phyloP scores from a whole-genome alignment of 2,329 filamentous ascomycete species.

The Aspergillus felis region DNA sequence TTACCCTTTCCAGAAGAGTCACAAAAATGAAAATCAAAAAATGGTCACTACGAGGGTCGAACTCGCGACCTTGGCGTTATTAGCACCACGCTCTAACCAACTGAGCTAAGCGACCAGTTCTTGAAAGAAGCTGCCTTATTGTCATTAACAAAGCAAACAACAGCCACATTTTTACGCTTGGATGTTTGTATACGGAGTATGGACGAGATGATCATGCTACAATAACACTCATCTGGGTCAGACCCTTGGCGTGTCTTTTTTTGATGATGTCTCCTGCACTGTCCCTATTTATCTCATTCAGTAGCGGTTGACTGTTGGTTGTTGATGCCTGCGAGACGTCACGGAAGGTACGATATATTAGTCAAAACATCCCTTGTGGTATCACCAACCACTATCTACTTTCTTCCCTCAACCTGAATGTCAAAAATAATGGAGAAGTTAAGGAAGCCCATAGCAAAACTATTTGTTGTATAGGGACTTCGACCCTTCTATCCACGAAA shows the following conservation, averaged over 20 bases:
- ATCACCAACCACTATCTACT: too few relatives aligned
- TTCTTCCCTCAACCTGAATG: too few relatives aligned
- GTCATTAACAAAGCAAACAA: not conserved
- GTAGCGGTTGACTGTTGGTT: not conserved
- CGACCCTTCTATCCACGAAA: too few relatives aligned
- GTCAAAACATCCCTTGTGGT: too few relatives aligned
- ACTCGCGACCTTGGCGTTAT: not conserved
- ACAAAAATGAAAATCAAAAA: not conserved
- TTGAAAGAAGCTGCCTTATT: not conserved
- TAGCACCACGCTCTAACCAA: not conserved
- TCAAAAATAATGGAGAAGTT: too few relatives aligned
- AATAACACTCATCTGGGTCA: not conserved
- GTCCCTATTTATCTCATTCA: not conserved
- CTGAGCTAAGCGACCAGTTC: not conserved
- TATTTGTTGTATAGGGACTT: too few relatives aligned
- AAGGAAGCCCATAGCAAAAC: too few relatives aligned
- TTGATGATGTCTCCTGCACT: not conserved
- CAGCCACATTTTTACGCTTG: not conserved
- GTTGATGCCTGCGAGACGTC: not conserved
- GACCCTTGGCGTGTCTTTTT: not conserved
- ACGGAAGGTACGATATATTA: not conserved
- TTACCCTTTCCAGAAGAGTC: conserved; percentile 3
- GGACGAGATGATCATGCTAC: not conserved
- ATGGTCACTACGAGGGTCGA: not conserved
- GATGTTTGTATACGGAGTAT: not conserved